Evolutionary conservation across 768 basidiomycete species (phyloP).

Genomic region (Hericium alpestre): DNA sequence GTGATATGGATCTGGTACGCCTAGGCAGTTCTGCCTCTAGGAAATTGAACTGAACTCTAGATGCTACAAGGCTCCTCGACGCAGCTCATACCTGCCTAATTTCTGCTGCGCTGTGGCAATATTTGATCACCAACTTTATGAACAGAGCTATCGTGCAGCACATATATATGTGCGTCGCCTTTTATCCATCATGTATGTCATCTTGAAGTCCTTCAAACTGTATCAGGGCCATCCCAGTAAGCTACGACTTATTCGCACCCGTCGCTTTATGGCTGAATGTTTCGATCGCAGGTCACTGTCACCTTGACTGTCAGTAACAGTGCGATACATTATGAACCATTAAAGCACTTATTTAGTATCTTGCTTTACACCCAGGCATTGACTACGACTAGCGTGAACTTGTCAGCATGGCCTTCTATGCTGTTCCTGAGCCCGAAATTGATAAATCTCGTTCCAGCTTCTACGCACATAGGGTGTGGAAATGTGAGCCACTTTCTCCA

Average conservation of each 20-base stretch:
- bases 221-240: too few species aligned
- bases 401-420: not conserved
- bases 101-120: not conserved
- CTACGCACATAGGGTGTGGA: not conserved
- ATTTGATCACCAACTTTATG: not conserved
- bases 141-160: not conserved
- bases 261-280: too few species aligned
- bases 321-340: not conserved
- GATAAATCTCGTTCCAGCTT: not conserved
- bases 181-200: not conserved
- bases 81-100: not conserved
- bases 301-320: not conserved
- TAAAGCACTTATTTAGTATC: not conserved
- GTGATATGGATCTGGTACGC: not conserved
- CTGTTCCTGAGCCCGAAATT: too few species aligned
- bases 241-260: too few species aligned
- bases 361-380: not conserved
- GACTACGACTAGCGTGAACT: not conserved
- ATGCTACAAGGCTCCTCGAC: not conserved
- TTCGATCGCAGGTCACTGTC: not conserved
- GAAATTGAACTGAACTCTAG: too few species aligned
- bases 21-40: not conserved
- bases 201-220: too few species aligned
- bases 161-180: not conserved
- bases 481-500: not conserved